Percentiles rank a stretch among this genome's conserved stretches.
Conservation (phyloP, 2,329 filamentous ascomycete species). For the Tolypocladium inflatum region DNA sequence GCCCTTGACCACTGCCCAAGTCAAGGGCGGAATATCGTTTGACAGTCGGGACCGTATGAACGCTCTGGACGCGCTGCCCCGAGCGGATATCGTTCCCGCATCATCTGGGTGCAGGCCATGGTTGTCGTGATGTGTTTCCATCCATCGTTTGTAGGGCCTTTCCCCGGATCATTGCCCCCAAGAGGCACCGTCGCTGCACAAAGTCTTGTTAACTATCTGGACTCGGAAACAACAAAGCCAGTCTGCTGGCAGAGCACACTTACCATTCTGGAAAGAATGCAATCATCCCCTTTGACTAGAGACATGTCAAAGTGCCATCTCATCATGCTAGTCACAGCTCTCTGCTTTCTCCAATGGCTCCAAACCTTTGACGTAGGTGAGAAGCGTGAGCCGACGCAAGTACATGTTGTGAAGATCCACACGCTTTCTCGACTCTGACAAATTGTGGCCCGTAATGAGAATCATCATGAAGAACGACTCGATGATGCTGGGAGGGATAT, state of each 20-base stretch:
- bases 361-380: slow-evolving; percentile 27
- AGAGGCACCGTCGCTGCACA: not conserved
- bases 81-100: too few relatives aligned
- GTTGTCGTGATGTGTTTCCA: not conserved
- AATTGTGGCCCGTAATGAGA: slow-evolving; percentile 13
- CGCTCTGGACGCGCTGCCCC: too few relatives aligned
- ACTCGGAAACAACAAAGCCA: not conserved
- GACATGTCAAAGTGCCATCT: not conserved
- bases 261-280: not conserved
- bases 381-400: slow-evolving; percentile 24
- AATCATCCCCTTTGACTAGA: not conserved
- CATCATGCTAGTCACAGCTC: too few relatives aligned
- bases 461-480: slow-evolving; percentile 17
- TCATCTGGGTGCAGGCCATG: not conserved
- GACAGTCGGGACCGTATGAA: too few relatives aligned
- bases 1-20: too few relatives aligned
- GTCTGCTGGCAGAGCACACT: not conserved
- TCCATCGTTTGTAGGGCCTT: not conserved
- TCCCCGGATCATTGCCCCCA: not conserved
- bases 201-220: not conserved
- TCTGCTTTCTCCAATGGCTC: not conserved
- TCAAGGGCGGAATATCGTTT: too few relatives aligned
- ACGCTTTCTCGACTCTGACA: slow-evolving; percentile 9
- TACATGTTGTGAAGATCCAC: slow-evolving; percentile 24
- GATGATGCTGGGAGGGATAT: slow-evolving; percentile 12